These are phyloP conservation scores for Podaxis sp. DNA, from an alignment of 768 basidiomycete species.

Conservation along the genomic window DNA sequence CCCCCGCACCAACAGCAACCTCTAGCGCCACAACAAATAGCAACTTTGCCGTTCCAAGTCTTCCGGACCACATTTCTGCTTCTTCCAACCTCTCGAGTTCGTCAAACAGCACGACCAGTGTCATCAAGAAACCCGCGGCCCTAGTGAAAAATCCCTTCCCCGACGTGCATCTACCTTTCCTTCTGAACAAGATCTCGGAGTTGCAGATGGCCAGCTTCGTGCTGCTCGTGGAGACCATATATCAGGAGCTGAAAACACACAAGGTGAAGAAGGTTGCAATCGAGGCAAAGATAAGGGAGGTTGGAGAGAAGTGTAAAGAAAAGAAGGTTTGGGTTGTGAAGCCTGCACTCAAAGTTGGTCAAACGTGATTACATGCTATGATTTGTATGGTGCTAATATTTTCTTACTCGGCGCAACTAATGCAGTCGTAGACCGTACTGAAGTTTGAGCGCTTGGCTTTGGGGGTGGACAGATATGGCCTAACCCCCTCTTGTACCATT, in stretches of 20 bases:
- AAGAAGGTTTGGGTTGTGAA: slow-evolving; percentile 77
- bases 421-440: background rate
- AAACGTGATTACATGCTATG: background rate
- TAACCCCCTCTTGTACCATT: background rate
- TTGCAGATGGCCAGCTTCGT: slow-evolving; percentile 62
- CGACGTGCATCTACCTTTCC: slow-evolving; percentile 55
- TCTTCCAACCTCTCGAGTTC: slow-evolving; percentile 17
- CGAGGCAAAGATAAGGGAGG: slow-evolving; percentile 76
- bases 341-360: slow-evolving; percentile 28
- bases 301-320: slow-evolving; percentile 72
- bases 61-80: slow-evolving; percentile 30
- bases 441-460: background rate
- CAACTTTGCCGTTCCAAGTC: slow-evolving; percentile 46
- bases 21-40: slow-evolving; percentile 22
- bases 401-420: background rate
- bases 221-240: slow-evolving; percentile 71
- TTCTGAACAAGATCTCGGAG: slow-evolving; percentile 62
- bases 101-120: slow-evolving; percentile 13
- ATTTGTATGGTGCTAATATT: background rate
- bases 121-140: slow-evolving; percentile 30
- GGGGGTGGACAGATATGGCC: background rate
- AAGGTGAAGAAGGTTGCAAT: slow-evolving; percentile 84
- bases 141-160: slow-evolving; percentile 66
- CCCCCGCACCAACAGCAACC: slow-evolving; percentile 15
- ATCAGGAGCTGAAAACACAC: slow-evolving; percentile 64